phyloP scores from a whole-genome alignment of 1,139 yeast species.

The Blastobotrys arbuscula region DNA sequence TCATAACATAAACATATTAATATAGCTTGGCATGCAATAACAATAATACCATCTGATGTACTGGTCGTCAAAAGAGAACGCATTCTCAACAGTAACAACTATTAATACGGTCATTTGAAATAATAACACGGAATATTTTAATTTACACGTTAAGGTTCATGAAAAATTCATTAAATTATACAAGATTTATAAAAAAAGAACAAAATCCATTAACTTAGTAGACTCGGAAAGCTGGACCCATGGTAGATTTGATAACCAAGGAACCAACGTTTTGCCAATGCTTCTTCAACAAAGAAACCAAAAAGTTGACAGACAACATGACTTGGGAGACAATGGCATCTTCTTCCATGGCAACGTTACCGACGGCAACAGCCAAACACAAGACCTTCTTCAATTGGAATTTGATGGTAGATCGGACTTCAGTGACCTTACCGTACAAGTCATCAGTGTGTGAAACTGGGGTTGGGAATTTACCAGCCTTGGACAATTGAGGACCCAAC shows the following conservation, averaged over 20 bases:
- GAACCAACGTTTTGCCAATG: constrained; percentile 99
- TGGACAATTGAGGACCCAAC: constrained; percentile 99
- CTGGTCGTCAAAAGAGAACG: no score
- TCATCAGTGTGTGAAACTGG: constrained; percentile 99
- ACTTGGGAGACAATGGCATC: constrained; percentile 95
- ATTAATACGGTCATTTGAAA: no score
- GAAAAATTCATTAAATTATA: constrained; percentile 1
- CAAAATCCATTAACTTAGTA: constrained; percentile 60
- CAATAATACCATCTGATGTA: no score
- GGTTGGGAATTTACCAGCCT: constrained; percentile 99
- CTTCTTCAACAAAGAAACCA: constrained; percentile 99
- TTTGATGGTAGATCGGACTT: constrained; percentile 99
- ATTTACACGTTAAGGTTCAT: neutral
- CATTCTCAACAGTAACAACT: no score
- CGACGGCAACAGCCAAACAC: constrained; percentile 93
- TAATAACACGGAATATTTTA: neutral
- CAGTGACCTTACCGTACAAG: constrained; percentile 90
- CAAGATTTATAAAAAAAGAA: neutral
- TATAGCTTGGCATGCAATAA: no score
- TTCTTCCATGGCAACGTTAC: constrained; percentile 99
- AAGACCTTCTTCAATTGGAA: constrained; percentile 95
- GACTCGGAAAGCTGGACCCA: constrained; percentile 99
- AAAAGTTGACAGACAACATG: constrained; percentile 98
- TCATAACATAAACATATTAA: no score
- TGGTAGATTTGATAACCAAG: constrained; percentile 96